A percentile compares a stretch with the other conserved stretches of the same genome.
Conservation (phyloP, 1,284 basidiomycete species). For the Amylostereum chailletii region DNA sequence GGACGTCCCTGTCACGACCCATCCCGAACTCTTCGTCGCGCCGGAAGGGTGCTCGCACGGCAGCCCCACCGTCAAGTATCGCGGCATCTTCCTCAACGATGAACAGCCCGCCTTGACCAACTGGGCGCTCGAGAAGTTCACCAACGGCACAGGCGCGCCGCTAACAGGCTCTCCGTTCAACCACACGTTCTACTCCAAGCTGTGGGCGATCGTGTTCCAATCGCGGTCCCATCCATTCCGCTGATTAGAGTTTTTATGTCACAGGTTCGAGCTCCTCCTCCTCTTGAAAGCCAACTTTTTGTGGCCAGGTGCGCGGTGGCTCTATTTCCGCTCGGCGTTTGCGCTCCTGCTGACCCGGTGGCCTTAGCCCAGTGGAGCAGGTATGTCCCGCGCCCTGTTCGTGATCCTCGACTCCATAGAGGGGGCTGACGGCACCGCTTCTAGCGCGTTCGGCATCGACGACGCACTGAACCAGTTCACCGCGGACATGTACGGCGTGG, state of each 20-base stretch:
- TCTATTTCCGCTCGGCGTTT: background rate
- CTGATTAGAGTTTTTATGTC: constrained; percentile 1
- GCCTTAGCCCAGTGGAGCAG: constrained; percentile 15
- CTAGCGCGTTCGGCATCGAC: constrained; percentile 58
- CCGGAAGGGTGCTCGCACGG: constrained; percentile 54
- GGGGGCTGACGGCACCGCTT: background rate
- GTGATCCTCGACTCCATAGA: constrained; percentile 15
- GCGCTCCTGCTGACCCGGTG: background rate
- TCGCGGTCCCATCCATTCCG: background rate
- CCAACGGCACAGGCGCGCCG: constrained; percentile 48
- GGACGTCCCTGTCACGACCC: constrained; percentile 50
- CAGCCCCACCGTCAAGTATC: constrained; percentile 61
- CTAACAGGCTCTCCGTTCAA: constrained; percentile 50
- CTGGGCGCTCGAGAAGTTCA: constrained; percentile 60
- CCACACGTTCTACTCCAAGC: constrained; percentile 52
- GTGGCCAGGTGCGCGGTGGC: constrained; percentile 43
- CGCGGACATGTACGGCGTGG: constrained; percentile 61
- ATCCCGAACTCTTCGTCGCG: constrained; percentile 40
- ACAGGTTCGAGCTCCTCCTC: constrained; percentile 57
- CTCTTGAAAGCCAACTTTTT: constrained; percentile 64
- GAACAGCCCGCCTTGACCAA: constrained; percentile 30
- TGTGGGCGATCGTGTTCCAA: constrained; percentile 26
- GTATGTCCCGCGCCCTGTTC: constrained; percentile 5
- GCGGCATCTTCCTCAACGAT: constrained; percentile 51
- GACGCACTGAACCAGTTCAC: constrained; percentile 55